Conservation (phyloP, 768 basidiomycete genomes). For the Rhizopogon vulgaris region DNA sequence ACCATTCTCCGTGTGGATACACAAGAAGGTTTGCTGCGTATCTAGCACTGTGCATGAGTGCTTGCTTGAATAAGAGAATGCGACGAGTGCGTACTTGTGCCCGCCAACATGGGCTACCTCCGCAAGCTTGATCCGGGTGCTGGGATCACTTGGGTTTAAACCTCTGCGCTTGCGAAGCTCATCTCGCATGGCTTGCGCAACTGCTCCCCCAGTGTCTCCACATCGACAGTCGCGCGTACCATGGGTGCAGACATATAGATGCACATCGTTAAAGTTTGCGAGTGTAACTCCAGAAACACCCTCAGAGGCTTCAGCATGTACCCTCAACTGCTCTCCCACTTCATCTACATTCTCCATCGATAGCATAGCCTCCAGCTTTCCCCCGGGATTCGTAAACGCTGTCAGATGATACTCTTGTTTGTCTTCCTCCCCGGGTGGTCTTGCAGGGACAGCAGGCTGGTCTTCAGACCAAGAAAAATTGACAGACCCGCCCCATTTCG, state of each 20-base stretch:
- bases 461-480: slow-evolving; percentile 53
- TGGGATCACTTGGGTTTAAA: slow-evolving; percentile 17
- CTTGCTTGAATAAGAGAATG: neutral
- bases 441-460: slow-evolving; percentile 11
- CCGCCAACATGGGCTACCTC: slow-evolving; percentile 80
- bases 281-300: slow-evolving; percentile 4
- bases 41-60: slow-evolving; percentile 27
- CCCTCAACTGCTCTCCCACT: slow-evolving; percentile 28
- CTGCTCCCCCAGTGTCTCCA: slow-evolving; percentile 53
- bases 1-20: slow-evolving; percentile 74
- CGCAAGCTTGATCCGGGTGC: slow-evolving; percentile 40
- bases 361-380: slow-evolving; percentile 42
- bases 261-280: slow-evolving; percentile 19
- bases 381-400: slow-evolving; percentile 44
- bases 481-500: slow-evolving; percentile 47
- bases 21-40: slow-evolving; percentile 66
- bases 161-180: slow-evolving; percentile 41
- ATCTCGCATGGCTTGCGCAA: slow-evolving; percentile 46
- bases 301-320: slow-evolving; percentile 27
- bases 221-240: slow-evolving; percentile 76
- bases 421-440: slow-evolving; percentile 10
- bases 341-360: slow-evolving; percentile 45
- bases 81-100: slow-evolving; percentile 54
- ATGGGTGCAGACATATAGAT: slow-evolving; percentile 76
- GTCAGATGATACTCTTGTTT: slow-evolving; percentile 33